A percentile compares a stretch with the other conserved stretches of the same genome.
Evolutionary conservation across 805 yeast species (phyloP).

Genomic region (Tetrapisispora taiwanensis): DNA sequence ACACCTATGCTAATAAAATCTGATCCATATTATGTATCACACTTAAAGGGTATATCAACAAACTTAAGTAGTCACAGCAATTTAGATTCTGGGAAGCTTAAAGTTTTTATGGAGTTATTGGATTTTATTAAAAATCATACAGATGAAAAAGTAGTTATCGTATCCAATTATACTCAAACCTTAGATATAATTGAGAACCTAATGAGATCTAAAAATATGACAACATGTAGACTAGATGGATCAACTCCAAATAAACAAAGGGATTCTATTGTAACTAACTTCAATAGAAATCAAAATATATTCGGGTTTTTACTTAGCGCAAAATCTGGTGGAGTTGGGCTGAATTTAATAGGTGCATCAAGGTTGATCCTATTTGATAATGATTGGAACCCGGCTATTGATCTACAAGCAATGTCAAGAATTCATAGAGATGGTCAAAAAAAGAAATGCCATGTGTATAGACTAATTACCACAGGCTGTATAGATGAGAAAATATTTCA

Average conservation of each 20-base stretch:
- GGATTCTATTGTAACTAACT: slow-evolving; percentile 53
- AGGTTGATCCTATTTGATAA: slow-evolving; percentile 77
- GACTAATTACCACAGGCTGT: slow-evolving; percentile 79
- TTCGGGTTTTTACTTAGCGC: slow-evolving; percentile 75
- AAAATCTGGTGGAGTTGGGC: slow-evolving; percentile 89
- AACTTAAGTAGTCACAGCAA: slow-evolving; percentile 12
- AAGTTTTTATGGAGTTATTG: slow-evolving; percentile 47
- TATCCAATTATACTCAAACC: slow-evolving; percentile 83
- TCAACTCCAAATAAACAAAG: slow-evolving; percentile 61
- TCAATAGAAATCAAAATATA: slow-evolving; percentile 42
- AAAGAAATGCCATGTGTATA: slow-evolving; percentile 65
- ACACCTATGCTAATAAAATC: slow-evolving; percentile 55
- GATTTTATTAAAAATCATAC: slow-evolving; percentile 34
- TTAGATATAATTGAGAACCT: slow-evolving; percentile 62
- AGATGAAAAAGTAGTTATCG: slow-evolving; percentile 69
- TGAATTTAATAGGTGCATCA: slow-evolving; percentile 85
- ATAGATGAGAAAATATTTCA: slow-evolving; percentile 92
- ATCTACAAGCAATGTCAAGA: slow-evolving; percentile 90
- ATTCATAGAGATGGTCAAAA: slow-evolving; percentile 91
- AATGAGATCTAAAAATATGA: slow-evolving; percentile 38
- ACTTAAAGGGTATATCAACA: slow-evolving; percentile 5
- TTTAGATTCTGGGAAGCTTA: slow-evolving; percentile 51
- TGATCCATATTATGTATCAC: slow-evolving; percentile 31
- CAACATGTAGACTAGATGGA: slow-evolving; percentile 70
- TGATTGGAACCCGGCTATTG: slow-evolving; percentile 95